Conservation (phyloP, 257 asterid genomes). For the Prunella vulgaris region DNA sequence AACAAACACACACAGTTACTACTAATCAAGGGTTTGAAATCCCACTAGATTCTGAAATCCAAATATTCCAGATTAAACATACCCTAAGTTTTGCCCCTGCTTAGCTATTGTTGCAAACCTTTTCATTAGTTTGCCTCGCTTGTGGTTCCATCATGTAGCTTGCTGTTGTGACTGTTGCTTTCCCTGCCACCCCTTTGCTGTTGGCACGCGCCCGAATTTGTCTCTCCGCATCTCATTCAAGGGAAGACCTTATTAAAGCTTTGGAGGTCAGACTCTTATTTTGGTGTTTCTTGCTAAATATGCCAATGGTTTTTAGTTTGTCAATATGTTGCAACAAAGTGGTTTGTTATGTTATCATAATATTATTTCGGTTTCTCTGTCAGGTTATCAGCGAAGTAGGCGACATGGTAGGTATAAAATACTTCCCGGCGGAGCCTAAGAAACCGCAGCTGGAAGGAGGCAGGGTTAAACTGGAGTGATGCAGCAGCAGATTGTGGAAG, state of each 20-base stretch:
- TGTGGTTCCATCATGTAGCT: constrained; percentile 41
- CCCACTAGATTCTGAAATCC: no score
- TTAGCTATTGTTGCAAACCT: background rate
- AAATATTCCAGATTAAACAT: background rate
- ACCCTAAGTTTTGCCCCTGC: background rate
- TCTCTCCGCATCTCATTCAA: constrained; percentile 88
- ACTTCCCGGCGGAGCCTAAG: constrained; percentile 79
- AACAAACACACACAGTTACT: background rate
- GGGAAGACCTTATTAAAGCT: constrained; percentile 91
- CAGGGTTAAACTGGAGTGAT: constrained; percentile 59
- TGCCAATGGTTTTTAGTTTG: background rate
- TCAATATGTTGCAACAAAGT: background rate
- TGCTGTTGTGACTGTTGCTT: constrained; percentile 94
- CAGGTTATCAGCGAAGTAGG: constrained; percentile 83
- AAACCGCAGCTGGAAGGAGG: constrained; percentile 68
- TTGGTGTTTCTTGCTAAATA: background rate
- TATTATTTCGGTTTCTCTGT: background rate
- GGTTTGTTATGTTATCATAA: background rate
- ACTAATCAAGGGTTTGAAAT: background rate
- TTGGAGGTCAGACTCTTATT: constrained; percentile 51
- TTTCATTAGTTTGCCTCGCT: background rate
- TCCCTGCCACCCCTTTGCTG: constrained; percentile 96
- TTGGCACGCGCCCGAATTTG: constrained; percentile 97
- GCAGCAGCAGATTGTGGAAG: constrained; percentile 1
- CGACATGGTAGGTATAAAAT: constrained; percentile 77